These are phyloP conservation scores for Phaeolepiota aurea DNA, from an alignment of 768 basidiomycete species.

Conservation along the genomic window DNA sequence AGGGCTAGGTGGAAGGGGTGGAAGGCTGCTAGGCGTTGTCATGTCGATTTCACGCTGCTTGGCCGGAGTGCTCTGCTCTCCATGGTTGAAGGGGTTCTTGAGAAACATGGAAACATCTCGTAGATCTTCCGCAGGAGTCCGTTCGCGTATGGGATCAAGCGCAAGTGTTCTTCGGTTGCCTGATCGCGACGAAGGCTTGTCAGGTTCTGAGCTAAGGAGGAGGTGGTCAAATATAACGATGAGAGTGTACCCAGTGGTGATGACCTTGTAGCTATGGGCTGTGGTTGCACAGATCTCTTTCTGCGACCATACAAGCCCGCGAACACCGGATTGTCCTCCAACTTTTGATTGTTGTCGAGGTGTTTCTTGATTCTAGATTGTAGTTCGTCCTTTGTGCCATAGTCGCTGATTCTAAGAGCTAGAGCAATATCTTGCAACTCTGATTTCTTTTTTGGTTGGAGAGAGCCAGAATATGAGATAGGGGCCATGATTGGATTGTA, in stretches of 20 bases:
- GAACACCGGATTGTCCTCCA: conserved; percentile 53
- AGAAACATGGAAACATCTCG: conserved; percentile 46
- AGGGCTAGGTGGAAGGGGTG: conserved; percentile 30
- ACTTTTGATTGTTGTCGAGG: conserved; percentile 45
- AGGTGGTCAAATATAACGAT: neutral
- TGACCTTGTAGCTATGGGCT: conserved; percentile 9
- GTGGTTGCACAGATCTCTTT: conserved; percentile 34
- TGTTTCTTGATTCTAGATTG: conserved; percentile 54
- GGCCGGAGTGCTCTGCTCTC: conserved; percentile 18
- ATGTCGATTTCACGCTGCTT: conserved; percentile 11
- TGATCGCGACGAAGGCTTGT: conserved; percentile 14
- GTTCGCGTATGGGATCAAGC: conserved; percentile 34
- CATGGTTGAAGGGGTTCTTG: conserved; percentile 36
- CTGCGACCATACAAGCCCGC: conserved; percentile 43
- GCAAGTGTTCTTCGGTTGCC: conserved; percentile 17
- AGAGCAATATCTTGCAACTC: conserved; percentile 56
- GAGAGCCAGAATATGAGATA: conserved; percentile 38
- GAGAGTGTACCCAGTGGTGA: neutral
- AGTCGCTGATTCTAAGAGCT: conserved; percentile 41
- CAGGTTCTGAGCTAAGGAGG: neutral
- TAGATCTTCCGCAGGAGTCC: conserved; percentile 40
- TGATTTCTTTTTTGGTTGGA: conserved; percentile 60
- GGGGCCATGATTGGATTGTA: conserved; percentile 31
- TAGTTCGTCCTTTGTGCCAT: conserved; percentile 58
- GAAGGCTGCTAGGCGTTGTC: conserved; percentile 28